Evolutionary conservation across 2,329 filamentous ascomycete species (phyloP), one percentile per base, ranked within the genome.

Genomic region (Akanthomyces muscarius): DNA sequence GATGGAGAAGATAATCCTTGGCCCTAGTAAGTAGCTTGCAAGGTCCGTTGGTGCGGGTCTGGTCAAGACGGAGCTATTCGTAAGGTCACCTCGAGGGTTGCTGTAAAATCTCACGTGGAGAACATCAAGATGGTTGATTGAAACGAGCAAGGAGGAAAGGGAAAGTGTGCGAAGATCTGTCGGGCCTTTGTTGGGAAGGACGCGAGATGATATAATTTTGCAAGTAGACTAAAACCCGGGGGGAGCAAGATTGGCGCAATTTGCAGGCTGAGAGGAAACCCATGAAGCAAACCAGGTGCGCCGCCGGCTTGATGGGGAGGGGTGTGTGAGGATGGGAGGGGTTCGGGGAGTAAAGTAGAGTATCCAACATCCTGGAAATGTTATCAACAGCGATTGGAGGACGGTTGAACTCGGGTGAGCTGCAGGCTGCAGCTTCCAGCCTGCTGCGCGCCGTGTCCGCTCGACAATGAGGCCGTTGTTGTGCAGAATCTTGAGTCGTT

Each of bases 211-310:
- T 58, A 63, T 63, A 63, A 63, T 58, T 52, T 36, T 57, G 41
- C 38, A 42, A 52, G 36, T 47, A 42, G 44, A 62, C 61, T 62
- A 62, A 56, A 55, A 23, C 36, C 59, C 14, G 23, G 59, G 59
- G 53, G 33, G 33, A 42, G 28, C 33, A 62, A 57, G 61, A 62
- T 57, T 62, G 61, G 61, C 61, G 61, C 42, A 62, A 62, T 62
- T 62, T 62, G 61, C 61, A 62, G 61, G 52, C 61, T 56, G 61
- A 41, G 44, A 38, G 61, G 33, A 56, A 57, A 57, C 30, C 50
- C 58, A 61, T 61, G 28, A 61, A 52, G 58, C 50, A 61, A 61
- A 53, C 58, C 50, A 23, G 23, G 48, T 54, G 25, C 57, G 58
- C 47, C 47, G 36, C 41, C 21, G 47, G 55, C 44, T 53, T 18